Percentiles rank a stretch among this genome's conserved stretches.
These are phyloP conservation scores for Teunomyces lycoperdinae DNA, from an alignment of 805 yeast genomes.

Conservation along the genomic window DNA sequence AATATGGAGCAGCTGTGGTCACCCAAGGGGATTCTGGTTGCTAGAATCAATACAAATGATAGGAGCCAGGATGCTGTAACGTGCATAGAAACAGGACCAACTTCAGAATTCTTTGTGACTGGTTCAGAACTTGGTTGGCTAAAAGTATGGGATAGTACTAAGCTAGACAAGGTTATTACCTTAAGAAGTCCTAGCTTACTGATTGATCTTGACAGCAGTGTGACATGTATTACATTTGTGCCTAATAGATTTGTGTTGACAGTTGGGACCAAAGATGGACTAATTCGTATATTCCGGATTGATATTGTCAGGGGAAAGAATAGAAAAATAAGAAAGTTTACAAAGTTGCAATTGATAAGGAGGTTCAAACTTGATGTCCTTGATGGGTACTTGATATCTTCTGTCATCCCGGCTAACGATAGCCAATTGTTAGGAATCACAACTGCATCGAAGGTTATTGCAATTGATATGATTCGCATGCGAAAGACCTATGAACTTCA, in stretches of 20 bases:
- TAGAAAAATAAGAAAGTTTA: conserved; percentile 27
- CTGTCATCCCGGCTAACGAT: conserved; percentile 40
- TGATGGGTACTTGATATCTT: conserved; percentile 42
- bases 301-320: conserved; percentile 34
- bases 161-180: conserved; percentile 60
- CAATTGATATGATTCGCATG: conserved; percentile 61
- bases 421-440: conserved; percentile 52
- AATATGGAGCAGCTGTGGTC: conserved; percentile 2
- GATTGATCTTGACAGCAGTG: conserved; percentile 46
- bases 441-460: conserved; percentile 47
- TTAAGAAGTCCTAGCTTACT: conserved; percentile 46
- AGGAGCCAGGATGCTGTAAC: conserved; percentile 42
- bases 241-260: conserved; percentile 57
- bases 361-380: conserved; percentile 31
- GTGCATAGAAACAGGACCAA: conserved; percentile 56
- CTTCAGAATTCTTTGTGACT: conserved; percentile 64
- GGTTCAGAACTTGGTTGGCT: conserved; percentile 75
- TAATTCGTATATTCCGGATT: conserved; percentile 35
- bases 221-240: conserved; percentile 51
- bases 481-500: conserved; percentile 37
- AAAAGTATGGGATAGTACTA: conserved; percentile 73
- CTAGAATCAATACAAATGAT: conserved; percentile 50
- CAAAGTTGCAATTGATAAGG: conserved; percentile 35
- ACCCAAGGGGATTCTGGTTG: conserved; percentile 55
- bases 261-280: conserved; percentile 50